Evolutionary conservation across 306 rosid species (phyloP).

Genomic region (Ochetophila trinervis): DNA sequence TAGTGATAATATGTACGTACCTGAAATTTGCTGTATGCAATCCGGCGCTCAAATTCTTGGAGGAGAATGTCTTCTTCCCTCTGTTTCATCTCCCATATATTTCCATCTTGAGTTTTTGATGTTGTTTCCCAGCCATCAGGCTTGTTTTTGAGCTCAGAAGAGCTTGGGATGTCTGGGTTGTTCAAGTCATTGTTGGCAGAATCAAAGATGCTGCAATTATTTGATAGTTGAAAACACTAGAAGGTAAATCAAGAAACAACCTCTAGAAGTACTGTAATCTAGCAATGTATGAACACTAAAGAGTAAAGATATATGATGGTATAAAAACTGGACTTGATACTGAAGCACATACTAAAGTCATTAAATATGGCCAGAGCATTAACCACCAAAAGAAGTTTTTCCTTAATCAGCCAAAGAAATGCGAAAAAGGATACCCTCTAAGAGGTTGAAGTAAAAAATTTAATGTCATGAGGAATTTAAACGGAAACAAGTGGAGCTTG

Average conservation of each 20-base stretch:
- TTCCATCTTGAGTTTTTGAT: conserved; percentile 66
- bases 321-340: too few relatives aligned
- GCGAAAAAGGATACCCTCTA: not conserved
- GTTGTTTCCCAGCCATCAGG: conserved; percentile 99
- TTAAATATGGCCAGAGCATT: not conserved
- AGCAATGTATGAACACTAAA: too few relatives aligned
- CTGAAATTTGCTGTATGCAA: conserved; percentile 94
- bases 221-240: conserved; percentile 14
- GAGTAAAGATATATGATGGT: not conserved
- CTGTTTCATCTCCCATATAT: conserved; percentile 93
- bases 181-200: conserved; percentile 52
- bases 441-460: not conserved
- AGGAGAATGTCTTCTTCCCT: conserved; percentile 93
- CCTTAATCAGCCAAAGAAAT: not conserved
- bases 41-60: conserved; percentile 90
- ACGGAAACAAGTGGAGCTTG: too few relatives aligned
- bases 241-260: conserved; percentile 16
- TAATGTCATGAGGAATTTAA: too few relatives aligned
- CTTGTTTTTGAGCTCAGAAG: conserved; percentile 64
- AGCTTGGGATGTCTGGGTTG: conserved; percentile 44
- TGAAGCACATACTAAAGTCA: too few relatives aligned
- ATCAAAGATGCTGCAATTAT: conserved; percentile 68
- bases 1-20: conserved; percentile 28
- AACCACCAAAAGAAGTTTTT: not conserved
- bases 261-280: not conserved